phyloP scores from a whole-genome alignment of 2,329 filamentous ascomycete genomes.

The Tetracladium maxilliforme region DNA sequence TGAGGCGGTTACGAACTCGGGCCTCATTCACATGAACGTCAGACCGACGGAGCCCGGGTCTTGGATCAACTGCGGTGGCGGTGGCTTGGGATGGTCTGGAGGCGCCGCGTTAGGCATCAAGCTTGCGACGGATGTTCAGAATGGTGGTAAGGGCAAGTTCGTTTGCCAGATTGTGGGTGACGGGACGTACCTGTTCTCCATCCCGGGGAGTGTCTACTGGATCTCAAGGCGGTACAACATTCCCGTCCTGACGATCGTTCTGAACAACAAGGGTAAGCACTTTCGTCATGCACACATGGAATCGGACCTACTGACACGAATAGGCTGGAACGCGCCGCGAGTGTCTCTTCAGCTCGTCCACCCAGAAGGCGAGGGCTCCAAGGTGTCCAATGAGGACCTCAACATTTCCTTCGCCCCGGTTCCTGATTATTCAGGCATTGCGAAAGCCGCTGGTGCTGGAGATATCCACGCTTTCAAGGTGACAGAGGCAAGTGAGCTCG shows the following conservation, averaged over 20 bases:
- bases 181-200: conserved; percentile 39
- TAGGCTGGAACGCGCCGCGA: conserved; percentile 45
- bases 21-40: conserved; percentile 55
- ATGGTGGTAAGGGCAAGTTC: conserved; percentile 27
- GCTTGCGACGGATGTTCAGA: conserved; percentile 24
- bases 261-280: conserved; percentile 38
- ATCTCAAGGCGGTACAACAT: conserved; percentile 37
- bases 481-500: conserved; percentile 37
- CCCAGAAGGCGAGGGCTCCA: conserved; percentile 37
- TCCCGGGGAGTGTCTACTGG: conserved; percentile 40
- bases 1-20: conserved; percentile 63
- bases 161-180: conserved; percentile 42
- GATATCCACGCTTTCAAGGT: conserved; percentile 40
- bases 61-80: conserved; percentile 38
- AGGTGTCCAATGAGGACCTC: conserved; percentile 43
- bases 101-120: conserved; percentile 34
- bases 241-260: conserved; percentile 35
- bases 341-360: conserved; percentile 41
- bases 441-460: conserved; percentile 43
- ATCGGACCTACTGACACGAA: conserved; percentile 4
- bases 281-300: conserved; percentile 1
- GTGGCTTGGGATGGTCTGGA: conserved; percentile 37
- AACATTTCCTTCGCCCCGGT: conserved; percentile 44
- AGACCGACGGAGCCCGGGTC: conserved; percentile 36
- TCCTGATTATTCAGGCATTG: conserved; percentile 45